Percentiles rank a stretch among this genome's conserved stretches.
Conservation (phyloP, 2,329 filamentous ascomycete species). For the Parafenestella ontariensis region DNA sequence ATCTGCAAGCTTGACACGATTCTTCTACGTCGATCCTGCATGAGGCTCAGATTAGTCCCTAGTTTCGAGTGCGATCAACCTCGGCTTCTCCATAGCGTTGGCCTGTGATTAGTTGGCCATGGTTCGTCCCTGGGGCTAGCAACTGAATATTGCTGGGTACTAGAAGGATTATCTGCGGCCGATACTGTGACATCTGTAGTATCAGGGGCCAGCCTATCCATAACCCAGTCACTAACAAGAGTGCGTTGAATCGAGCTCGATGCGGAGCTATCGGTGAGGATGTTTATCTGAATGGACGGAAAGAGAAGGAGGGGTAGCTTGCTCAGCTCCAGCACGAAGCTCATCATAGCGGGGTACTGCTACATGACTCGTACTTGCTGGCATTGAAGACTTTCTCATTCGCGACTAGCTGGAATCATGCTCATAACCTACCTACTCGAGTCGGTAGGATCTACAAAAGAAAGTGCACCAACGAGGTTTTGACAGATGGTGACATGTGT, state of each 20-base stretch:
- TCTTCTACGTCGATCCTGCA: background rate
- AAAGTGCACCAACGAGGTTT: background rate
- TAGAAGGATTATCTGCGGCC: too few species aligned
- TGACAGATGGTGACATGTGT: background rate
- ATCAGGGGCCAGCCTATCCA: too few species aligned
- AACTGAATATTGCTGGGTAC: too few species aligned
- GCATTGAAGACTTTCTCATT: background rate
- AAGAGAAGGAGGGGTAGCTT: conserved; percentile 13
- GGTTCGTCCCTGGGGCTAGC: too few species aligned
- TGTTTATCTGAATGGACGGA: background rate
- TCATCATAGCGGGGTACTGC: conserved; percentile 5
- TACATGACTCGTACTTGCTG: background rate
- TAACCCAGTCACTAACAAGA: background rate
- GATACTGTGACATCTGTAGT: too few species aligned
- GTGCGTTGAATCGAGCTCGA: background rate
- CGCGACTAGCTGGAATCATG: too few species aligned
- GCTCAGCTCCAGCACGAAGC: background rate
- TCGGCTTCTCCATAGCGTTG: background rate
- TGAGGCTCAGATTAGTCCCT: background rate
- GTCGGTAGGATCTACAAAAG: too few species aligned
- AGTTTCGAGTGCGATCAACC: background rate
- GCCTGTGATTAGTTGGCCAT: too few species aligned
- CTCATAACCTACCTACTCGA: background rate
- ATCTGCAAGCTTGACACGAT: background rate
- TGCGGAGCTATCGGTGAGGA: background rate